These are phyloP conservation scores for Pichia phayaonensis DNA, from an alignment of 805 yeast genomes.

Conservation along the genomic window DNA sequence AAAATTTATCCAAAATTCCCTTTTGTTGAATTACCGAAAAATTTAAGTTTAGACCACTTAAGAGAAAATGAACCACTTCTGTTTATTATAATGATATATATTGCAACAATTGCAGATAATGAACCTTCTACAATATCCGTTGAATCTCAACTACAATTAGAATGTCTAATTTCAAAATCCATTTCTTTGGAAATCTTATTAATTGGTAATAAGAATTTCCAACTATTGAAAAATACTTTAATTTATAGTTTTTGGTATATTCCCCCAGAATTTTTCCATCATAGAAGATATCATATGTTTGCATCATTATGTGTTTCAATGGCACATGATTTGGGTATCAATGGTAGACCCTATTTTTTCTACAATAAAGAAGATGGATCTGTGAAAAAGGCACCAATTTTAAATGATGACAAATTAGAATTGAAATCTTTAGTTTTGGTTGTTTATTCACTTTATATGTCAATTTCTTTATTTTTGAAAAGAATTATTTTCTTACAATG, in stretches of 20 bases:
- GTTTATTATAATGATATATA: conserved; percentile 57
- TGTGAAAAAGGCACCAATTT: conserved; percentile 32
- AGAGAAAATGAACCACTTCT: conserved; percentile 49
- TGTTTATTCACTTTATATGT: conserved; percentile 54
- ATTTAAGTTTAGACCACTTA: conserved; percentile 38
- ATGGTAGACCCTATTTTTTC: conserved; percentile 41
- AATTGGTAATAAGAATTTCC: conserved; percentile 63
- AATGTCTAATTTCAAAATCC: conserved; percentile 44
- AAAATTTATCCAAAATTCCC: conserved; percentile 45
- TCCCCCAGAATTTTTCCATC: conserved; percentile 73
- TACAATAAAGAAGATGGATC: conserved; percentile 34
- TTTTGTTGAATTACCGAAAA: conserved; percentile 45
- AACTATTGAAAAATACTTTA: conserved; percentile 54
- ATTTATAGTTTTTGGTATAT: conserved; percentile 73
- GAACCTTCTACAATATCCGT: conserved; percentile 23
- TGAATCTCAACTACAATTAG: conserved; percentile 40
- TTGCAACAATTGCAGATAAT: conserved; percentile 40
- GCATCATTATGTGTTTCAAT: conserved; percentile 57
- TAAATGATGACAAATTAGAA: conserved; percentile 35
- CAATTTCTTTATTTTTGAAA: conserved; percentile 57
- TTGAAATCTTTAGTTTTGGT: conserved; percentile 46
- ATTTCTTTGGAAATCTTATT: conserved; percentile 54
- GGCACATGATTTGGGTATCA: conserved; percentile 70
- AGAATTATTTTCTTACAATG: conserved; percentile 56
- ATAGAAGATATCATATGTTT: conserved; percentile 68